Percentiles rank a stretch among this genome's conserved stretches.
Evolutionary conservation across 2,329 filamentous ascomycete species (phyloP).

Genomic region (Basipetospora chlamydospora): DNA sequence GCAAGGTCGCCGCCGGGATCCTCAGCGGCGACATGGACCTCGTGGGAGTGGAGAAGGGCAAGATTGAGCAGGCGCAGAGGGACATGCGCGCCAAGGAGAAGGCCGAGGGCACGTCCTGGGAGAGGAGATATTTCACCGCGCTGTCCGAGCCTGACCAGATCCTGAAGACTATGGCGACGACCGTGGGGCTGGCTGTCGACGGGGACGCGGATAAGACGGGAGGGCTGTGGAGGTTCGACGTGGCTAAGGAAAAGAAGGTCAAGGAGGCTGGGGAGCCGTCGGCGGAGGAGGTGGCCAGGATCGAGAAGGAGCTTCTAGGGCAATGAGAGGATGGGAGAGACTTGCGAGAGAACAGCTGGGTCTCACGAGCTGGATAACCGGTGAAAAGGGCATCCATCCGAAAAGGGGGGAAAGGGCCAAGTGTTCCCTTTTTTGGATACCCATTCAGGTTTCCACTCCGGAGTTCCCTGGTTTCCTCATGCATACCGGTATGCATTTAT

Average conservation of each 20-base stretch:
- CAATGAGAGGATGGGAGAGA: slow-evolving; percentile 9
- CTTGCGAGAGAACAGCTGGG: no score
- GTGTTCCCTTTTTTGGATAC: no score
- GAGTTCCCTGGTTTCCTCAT: no score
- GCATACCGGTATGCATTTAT: no score
- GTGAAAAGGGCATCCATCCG: no score
- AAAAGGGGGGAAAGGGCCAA: no score
- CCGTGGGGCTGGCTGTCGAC: slow-evolving; percentile 30
- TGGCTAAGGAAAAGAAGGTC: slow-evolving; percentile 25
- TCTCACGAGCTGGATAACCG: no score
- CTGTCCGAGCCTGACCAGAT: slow-evolving; percentile 28
- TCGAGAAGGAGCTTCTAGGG: slow-evolving; percentile 30
- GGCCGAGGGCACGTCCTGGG: slow-evolving; percentile 63
- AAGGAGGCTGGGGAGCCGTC: slow-evolving; percentile 14
- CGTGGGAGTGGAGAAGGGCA: slow-evolving; percentile 64
- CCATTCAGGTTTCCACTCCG: no score
- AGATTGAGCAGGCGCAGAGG: slow-evolving; percentile 83
- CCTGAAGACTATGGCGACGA: slow-evolving; percentile 27
- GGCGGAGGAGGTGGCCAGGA: slow-evolving; percentile 23
- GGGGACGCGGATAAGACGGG: slow-evolving; percentile 47
- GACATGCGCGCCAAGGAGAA: slow-evolving; percentile 57
- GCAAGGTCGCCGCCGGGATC: slow-evolving; percentile 65
- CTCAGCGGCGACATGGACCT: slow-evolving; percentile 70
- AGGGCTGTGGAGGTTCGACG: slow-evolving; percentile 45
- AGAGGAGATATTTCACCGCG: slow-evolving; percentile 65